These are phyloP conservation scores for Mikania micrantha DNA, from an alignment of 129 eudicot species.

Conservation along the genomic window DNA sequence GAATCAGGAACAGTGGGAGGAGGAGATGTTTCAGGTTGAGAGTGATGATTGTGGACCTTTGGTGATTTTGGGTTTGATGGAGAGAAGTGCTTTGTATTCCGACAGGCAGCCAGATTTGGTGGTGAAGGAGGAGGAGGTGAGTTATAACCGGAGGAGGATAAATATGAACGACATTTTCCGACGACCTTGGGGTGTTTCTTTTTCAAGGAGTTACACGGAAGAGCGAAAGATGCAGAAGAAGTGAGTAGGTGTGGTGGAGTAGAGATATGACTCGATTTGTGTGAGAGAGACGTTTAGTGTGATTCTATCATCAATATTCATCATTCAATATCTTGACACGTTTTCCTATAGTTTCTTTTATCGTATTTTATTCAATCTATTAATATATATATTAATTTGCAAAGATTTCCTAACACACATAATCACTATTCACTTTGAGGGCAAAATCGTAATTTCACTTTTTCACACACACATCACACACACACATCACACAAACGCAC, in stretches of 20 bases:
- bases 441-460: no score
- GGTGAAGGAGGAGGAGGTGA: slow-evolving; percentile 15
- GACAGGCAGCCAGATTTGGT: slow-evolving; percentile 38
- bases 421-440: no score
- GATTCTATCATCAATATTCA: no score
- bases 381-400: no score
- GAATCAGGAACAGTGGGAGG: slow-evolving; percentile 68
- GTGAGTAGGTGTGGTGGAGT: not conserved
- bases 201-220: slow-evolving; percentile 18
- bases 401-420: no score
- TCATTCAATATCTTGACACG: no score
- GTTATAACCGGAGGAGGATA: slow-evolving; percentile 29
- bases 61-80: slow-evolving; percentile 64
- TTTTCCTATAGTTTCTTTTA: no score
- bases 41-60: slow-evolving; percentile 56
- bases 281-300: slow-evolving; percentile 9
- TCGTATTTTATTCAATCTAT: no score
- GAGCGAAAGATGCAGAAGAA: not conserved
- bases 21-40: slow-evolving; percentile 53
- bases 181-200: not conserved
- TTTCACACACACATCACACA: no score
- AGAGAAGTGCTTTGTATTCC: slow-evolving; percentile 59
- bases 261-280: slow-evolving; percentile 6
- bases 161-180: slow-evolving; percentile 30
- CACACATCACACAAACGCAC: no score